Percentiles rank a stretch among this genome's conserved stretches.
phyloP scores from a whole-genome alignment of 2,329 filamentous ascomycete genomes.

The Parafenestella ontariensis region DNA sequence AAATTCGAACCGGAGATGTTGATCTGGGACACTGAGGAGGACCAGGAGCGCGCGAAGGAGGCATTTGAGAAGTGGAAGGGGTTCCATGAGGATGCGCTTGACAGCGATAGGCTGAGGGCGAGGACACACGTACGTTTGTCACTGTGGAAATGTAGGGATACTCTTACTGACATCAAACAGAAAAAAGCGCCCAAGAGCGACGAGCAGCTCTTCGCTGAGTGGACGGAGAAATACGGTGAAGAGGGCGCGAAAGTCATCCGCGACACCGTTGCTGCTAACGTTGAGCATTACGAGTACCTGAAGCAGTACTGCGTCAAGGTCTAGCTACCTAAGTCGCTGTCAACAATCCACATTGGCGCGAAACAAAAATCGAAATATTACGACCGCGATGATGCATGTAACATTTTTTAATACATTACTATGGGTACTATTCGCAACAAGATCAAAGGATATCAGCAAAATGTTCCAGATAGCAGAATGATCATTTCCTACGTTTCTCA shows the following conservation, averaged over 20 bases:
- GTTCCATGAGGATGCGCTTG: conserved; percentile 93
- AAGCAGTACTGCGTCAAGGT: conserved; percentile 75
- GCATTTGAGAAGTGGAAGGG: conserved; percentile 97
- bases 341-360: background rate
- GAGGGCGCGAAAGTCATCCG: conserved; percentile 74
- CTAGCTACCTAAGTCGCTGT: conserved; percentile 4
- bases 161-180: conserved; percentile 29
- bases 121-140: conserved; percentile 63
- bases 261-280: conserved; percentile 73
- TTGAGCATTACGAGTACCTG: conserved; percentile 79
- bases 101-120: conserved; percentile 77
- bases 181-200: conserved; percentile 68
- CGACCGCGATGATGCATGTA: background rate
- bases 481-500: background rate
- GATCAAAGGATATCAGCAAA: no score
- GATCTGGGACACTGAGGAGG: conserved; percentile 78
- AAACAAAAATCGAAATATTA: background rate
- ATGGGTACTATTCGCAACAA: background rate
- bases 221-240: conserved; percentile 76
- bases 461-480: background rate
- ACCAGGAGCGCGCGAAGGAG: conserved; percentile 70
- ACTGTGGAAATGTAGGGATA: background rate
- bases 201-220: conserved; percentile 73
- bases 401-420: background rate
- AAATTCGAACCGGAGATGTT: conserved; percentile 81